These are phyloP conservation scores for Pecoramyces ruminantium DNA, from an alignment of 192 early-diverging fungal species.

Conservation along the genomic window DNA sequence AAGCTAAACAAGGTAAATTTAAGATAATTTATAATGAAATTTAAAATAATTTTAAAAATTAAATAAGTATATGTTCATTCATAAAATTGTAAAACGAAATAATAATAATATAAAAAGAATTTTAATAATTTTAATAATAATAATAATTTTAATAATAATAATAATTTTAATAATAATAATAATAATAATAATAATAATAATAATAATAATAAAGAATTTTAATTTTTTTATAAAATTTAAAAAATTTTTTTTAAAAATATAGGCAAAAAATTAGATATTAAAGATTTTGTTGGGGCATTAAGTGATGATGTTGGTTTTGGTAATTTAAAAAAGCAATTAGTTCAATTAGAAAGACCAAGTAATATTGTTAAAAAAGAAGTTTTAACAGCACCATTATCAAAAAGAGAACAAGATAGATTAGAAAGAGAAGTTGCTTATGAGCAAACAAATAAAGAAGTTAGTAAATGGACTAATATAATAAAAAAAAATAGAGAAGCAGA, in stretches of 20 bases:
- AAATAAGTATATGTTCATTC: no score
- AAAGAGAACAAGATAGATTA: slow-evolving; percentile 65
- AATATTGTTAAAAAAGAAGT: slow-evolving; percentile 16
- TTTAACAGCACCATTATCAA: slow-evolving; percentile 59
- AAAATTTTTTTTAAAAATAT: neutral
- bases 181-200: no score
- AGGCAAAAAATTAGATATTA: slow-evolving; percentile 47
- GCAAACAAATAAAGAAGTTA: slow-evolving; percentile 62
- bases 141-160: no score
- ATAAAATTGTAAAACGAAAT: no score
- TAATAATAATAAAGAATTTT: no score
- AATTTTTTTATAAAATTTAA: no score
- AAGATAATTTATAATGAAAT: slow-evolving; percentile 8
- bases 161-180: no score
- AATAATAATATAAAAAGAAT: no score
- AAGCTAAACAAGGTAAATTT: slow-evolving; percentile 1
- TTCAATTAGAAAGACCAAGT: slow-evolving; percentile 28
- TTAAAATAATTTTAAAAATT: no score
- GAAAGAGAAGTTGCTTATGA: slow-evolving; percentile 73
- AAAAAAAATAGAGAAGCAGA: slow-evolving; percentile 69
- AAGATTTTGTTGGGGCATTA: slow-evolving; percentile 55
- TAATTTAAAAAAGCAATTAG: slow-evolving; percentile 43
- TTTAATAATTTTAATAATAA: no score
- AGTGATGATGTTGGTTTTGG: slow-evolving; percentile 42
- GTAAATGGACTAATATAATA: slow-evolving; percentile 70